Evolutionary conservation across 257 asterid genomes (phyloP), one percentile per base, ranked within the genome.

Genomic region (Jacaranda mimosifolia): DNA sequence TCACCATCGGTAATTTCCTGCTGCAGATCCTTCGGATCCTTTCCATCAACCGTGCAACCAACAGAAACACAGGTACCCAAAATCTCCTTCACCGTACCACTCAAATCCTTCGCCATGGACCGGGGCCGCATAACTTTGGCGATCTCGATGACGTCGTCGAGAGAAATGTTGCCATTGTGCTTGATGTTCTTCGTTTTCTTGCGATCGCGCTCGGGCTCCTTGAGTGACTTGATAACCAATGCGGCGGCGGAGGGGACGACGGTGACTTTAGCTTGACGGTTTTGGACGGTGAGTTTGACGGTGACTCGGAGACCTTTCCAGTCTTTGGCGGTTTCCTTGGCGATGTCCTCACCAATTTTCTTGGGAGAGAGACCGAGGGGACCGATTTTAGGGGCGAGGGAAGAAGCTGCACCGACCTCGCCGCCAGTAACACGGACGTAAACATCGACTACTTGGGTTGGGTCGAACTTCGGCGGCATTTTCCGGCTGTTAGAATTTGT

Each of bases 401-500:
- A 79, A 2, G 79, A 72, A 11, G 83, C 75, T 11, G 83, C 83
- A 9, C 83, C 83, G 58, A 81, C 84, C 43, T 81, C 84, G 0
- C 84, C 81, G 17, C 84, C 81, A 58, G 84, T 81, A 58, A 81
- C 84, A 1, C 84, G 77, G 75, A 81, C 78, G 78, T 13, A 75
- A 2, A 76, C 78, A 78, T 81, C 84, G 57, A 76, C 81, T 6
- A 76, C 78, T 45, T 81, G 81, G 5, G 66, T 10, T 1, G 81
- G 84, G 13, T 81, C 84, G 77, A 81, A 81, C 74, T 81, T 81
- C 52, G 84, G 84, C 70, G 81, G 84, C 81, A 80, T 80, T 75
- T 68, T 53, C 63, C 13, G 7, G 4, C 45, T 36, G 42, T 10
- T 4, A 10, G 6, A 42, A 43, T 45, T 48, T 45, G 73, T 10